Evolutionary conservation across 768 basidiomycete species (phyloP).

Genomic region (Naganishia randhawae): DNA sequence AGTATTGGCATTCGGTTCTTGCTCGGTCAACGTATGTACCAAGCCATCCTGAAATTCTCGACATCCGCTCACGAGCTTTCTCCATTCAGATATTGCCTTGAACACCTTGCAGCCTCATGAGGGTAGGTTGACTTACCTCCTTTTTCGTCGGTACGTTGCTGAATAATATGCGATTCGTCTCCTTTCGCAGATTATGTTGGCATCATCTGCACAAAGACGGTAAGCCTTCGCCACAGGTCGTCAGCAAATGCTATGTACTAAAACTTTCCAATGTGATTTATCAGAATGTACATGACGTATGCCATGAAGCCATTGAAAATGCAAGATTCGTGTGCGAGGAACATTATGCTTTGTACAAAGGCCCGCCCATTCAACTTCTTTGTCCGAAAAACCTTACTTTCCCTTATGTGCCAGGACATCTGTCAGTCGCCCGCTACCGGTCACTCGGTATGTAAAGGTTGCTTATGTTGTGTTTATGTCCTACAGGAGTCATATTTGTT

Average conservation of each 20-base stretch:
- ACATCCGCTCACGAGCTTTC: neutral
- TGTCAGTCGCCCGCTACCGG: slow-evolving; percentile 52
- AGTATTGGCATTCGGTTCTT: slow-evolving; percentile 71
- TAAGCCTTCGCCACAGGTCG: slow-evolving; percentile 1
- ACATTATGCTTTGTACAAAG: slow-evolving; percentile 87
- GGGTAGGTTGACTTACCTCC: slow-evolving; percentile 31
- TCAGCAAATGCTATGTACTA: slow-evolving; percentile 60
- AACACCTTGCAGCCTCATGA: slow-evolving; percentile 85
- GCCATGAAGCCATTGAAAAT: slow-evolving; percentile 98
- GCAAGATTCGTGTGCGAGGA: slow-evolving; percentile 82
- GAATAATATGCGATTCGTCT: neutral
- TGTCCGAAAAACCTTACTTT: slow-evolving; percentile 82
- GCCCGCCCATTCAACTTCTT: slow-evolving; percentile 92
- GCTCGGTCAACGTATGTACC: slow-evolving; percentile 81
- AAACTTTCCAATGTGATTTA: slow-evolving; percentile 93
- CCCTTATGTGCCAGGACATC: slow-evolving; percentile 91
- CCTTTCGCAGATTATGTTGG: slow-evolving; percentile 71
- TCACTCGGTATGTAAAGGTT: neutral
- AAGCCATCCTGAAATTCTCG: neutral
- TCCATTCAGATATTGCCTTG: slow-evolving; percentile 73
- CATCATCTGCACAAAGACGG: slow-evolving; percentile 89
- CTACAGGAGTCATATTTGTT: slow-evolving; percentile 78
- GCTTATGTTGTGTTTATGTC: neutral
- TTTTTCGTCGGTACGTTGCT: neutral
- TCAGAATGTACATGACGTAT: slow-evolving; percentile 91